Evolutionary conservation across 495 filamentous ascomycete genomes (phyloP).

Genomic region (Geoglossum glabrum): DNA sequence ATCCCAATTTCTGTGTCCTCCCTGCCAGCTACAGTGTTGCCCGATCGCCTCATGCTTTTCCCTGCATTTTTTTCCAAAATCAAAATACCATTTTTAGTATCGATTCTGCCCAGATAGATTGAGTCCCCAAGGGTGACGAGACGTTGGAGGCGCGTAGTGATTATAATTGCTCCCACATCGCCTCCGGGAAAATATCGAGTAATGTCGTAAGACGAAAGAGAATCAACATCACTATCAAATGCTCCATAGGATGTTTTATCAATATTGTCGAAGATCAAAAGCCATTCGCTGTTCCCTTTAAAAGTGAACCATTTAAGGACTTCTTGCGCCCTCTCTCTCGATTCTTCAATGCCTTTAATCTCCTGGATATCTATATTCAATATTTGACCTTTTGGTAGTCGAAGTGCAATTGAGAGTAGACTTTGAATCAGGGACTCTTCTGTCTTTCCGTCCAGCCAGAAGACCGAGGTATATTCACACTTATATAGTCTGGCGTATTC

Average conservation of each 20-base stretch:
- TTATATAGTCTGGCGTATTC: neutral
- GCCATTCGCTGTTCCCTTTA: conserved; percentile 4
- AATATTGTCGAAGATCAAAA: conserved; percentile 7
- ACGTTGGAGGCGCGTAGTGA: neutral
- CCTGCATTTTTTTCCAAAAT: neutral
- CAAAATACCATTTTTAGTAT: neutral
- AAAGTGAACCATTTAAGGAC: neutral
- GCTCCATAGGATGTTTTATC: conserved; percentile 2
- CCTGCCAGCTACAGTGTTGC: neutral
- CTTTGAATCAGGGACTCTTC: neutral
- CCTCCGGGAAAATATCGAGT: neutral
- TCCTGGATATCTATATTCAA: neutral
- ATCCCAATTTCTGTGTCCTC: neutral
- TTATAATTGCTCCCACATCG: neutral
- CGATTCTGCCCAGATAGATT: neutral
- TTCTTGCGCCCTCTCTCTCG: neutral
- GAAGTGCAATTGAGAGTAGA: neutral
- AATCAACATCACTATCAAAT: neutral
- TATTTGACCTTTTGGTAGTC: neutral
- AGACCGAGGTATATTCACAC: neutral
- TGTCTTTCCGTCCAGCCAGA: neutral
- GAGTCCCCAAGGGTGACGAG: neutral
- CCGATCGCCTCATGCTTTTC: neutral
- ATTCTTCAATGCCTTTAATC: neutral
- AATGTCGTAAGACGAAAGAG: neutral